These are phyloP conservation scores for Gleditsia sinensis DNA, from an alignment of 306 rosid species.

Conservation along the genomic window DNA sequence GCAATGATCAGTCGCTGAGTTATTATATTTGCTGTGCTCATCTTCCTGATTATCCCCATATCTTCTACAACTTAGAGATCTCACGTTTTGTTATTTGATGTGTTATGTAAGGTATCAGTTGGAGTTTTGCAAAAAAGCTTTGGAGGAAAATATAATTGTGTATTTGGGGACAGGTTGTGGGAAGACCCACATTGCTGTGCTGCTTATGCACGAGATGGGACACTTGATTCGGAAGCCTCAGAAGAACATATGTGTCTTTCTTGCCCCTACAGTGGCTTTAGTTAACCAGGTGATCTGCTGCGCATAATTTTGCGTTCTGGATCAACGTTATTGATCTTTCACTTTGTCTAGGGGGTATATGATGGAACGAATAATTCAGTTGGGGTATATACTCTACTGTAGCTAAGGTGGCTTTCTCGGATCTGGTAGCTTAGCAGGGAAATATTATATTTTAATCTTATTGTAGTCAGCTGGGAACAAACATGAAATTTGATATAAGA, in stretches of 20 bases:
- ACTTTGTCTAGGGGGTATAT: background rate
- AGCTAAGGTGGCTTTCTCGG: background rate
- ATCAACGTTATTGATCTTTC: background rate
- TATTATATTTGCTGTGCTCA: conserved; percentile 13
- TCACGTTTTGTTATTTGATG: conserved; percentile 9
- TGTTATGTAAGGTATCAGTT: conserved; percentile 68
- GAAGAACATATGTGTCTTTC: conserved; percentile 74
- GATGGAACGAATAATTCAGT: background rate
- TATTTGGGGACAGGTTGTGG: conserved; percentile 95
- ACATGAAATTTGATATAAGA: background rate
- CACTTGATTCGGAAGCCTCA: conserved; percentile 73
- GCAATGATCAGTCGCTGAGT: background rate
- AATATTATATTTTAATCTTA: background rate
- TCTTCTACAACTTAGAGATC: conserved; percentile 12
- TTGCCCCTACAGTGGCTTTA: conserved; percentile 91
- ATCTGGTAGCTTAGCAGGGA: background rate
- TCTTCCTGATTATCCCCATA: background rate
- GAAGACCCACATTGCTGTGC: conserved; percentile 90
- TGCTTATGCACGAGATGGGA: conserved; percentile 74
- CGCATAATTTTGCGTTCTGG: conserved; percentile 18
- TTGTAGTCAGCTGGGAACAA: background rate
- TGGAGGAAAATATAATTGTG: conserved; percentile 87
- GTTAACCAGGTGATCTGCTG: conserved; percentile 73
- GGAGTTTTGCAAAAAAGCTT: conserved; percentile 80
- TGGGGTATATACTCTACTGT: background rate